Evolutionary conservation across 306 rosid genomes (phyloP).

Genomic region (Ziziphus jujuba): DNA sequence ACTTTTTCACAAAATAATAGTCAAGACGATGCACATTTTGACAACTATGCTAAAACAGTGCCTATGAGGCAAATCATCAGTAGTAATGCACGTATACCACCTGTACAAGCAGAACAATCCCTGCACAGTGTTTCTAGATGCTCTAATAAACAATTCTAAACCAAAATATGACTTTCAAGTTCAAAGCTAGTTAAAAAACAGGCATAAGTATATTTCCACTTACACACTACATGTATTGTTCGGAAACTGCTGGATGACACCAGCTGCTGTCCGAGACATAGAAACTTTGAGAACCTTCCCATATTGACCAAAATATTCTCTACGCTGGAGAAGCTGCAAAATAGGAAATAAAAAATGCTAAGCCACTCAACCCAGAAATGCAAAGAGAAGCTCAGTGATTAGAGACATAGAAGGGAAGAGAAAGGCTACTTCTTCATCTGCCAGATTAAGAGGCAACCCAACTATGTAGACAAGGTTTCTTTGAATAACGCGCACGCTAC

Average conservation of each 20-base stretch:
- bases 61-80: no score
- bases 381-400: not conserved
- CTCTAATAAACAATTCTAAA: not conserved
- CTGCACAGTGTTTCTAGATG: no score
- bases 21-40: no score
- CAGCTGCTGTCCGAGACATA: conserved; percentile 96
- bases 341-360: conserved; percentile 3
- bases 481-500: conserved; percentile 96
- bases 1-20: no score
- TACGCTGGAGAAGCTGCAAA: conserved; percentile 78
- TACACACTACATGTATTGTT: conserved; percentile 99
- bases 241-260: conserved; percentile 93
- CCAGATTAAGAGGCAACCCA: conserved; percentile 69
- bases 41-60: no score
- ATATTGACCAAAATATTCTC: conserved; percentile 96
- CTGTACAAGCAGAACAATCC: no score
- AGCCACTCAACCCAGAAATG: not conserved
- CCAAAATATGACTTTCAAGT: not conserved
- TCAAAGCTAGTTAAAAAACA: not conserved
- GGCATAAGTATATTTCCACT: conserved; percentile 29
- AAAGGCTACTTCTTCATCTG: conserved; percentile 86
- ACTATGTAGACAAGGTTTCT: conserved; percentile 97
- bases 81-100: no score
- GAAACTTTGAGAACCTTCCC: conserved; percentile 98
- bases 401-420: conserved; percentile 15